A percentile compares a stretch with the other conserved stretches of the same genome.
These are phyloP conservation scores for Avena sativa DNA, from an alignment of 176 grass and related monocot genomes.

Conservation along the genomic window DNA sequence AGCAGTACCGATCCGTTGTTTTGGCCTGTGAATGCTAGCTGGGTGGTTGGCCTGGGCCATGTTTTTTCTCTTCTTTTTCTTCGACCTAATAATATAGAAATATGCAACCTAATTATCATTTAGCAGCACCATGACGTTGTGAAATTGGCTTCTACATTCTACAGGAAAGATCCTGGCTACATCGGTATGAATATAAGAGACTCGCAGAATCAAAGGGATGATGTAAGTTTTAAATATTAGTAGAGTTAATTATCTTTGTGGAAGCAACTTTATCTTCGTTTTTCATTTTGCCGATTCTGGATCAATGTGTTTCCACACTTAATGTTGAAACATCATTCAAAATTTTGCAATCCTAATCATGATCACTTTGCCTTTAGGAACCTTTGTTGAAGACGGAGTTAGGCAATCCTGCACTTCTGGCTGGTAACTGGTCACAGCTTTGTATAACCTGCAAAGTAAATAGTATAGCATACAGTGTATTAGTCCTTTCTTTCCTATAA, in stretches of 20 bases:
- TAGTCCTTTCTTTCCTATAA: constrained; percentile 32
- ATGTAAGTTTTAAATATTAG: constrained; percentile 77
- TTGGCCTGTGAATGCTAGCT: too few relatives aligned
- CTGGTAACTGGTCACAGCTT: constrained; percentile 94
- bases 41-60: too few relatives aligned
- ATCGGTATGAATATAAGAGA: constrained; percentile 69
- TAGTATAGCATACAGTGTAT: constrained; percentile 2
- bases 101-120: constrained; percentile 23
- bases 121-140: constrained; percentile 1
- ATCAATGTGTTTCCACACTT: constrained; percentile 23
- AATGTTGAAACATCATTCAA: constrained; percentile 24
- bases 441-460: constrained; percentile 99
- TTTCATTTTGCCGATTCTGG: constrained; percentile 23
- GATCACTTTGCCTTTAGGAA: constrained; percentile 65
- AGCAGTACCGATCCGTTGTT: too few relatives aligned
- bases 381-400: constrained; percentile 90
- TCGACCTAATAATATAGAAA: constrained; percentile 30
- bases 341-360: constrained; percentile 16
- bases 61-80: too few relatives aligned
- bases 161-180: constrained; percentile 98
- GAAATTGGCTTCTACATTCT: constrained; percentile 48
- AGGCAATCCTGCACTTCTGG: constrained; percentile 80
- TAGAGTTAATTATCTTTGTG: constrained; percentile 37
- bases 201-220: constrained; percentile 84
- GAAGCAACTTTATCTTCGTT: constrained; percentile 28